A percentile compares a stretch with the other conserved stretches of the same genome.
Conservation (phyloP, 2,329 filamentous ascomycete genomes). For the Proliferodiscus dingleyae region DNA sequence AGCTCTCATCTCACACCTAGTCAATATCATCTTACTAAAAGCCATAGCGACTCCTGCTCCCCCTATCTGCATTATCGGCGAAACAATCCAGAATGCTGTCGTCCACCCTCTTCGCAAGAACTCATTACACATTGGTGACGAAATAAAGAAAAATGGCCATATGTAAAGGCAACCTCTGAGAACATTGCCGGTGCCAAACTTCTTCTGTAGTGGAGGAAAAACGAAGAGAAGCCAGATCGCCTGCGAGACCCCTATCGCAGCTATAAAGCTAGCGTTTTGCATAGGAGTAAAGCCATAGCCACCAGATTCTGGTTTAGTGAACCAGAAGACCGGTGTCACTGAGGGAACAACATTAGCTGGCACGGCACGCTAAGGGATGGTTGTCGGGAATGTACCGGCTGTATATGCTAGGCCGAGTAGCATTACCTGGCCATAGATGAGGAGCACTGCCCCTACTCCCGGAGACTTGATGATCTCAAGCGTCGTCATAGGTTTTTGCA, state of each 20-base stretch:
- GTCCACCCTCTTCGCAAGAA: slow-evolving; percentile 45
- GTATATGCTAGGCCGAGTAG: slow-evolving; percentile 69
- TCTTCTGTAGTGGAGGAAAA: slow-evolving; percentile 64
- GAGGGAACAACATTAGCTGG: not conserved
- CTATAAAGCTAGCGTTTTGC: slow-evolving; percentile 64
- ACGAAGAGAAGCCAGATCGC: slow-evolving; percentile 65
- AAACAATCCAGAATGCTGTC: slow-evolving; percentile 28
- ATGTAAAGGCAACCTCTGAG: slow-evolving; percentile 50
- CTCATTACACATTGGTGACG: slow-evolving; percentile 49
- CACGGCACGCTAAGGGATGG: not conserved
- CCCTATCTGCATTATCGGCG: slow-evolving; percentile 53
- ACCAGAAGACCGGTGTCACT: slow-evolving; percentile 64
- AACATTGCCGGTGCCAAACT: slow-evolving; percentile 61
- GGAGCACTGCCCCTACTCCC: slow-evolving; percentile 61
- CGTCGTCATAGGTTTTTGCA: slow-evolving; percentile 37
- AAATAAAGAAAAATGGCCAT: slow-evolving; percentile 61
- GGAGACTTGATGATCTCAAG: slow-evolving; percentile 55
- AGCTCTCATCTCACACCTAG: not conserved
- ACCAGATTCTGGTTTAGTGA: slow-evolving; percentile 55
- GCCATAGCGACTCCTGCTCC: slow-evolving; percentile 38
- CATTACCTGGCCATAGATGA: slow-evolving; percentile 61
- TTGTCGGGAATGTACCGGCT: slow-evolving; percentile 35
- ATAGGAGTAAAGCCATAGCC: slow-evolving; percentile 59
- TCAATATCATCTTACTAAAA: slow-evolving; percentile 42
- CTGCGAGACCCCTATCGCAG: slow-evolving; percentile 59